Conservation (phyloP, 805 yeast species). For the Deakozyma indianensis region DNA sequence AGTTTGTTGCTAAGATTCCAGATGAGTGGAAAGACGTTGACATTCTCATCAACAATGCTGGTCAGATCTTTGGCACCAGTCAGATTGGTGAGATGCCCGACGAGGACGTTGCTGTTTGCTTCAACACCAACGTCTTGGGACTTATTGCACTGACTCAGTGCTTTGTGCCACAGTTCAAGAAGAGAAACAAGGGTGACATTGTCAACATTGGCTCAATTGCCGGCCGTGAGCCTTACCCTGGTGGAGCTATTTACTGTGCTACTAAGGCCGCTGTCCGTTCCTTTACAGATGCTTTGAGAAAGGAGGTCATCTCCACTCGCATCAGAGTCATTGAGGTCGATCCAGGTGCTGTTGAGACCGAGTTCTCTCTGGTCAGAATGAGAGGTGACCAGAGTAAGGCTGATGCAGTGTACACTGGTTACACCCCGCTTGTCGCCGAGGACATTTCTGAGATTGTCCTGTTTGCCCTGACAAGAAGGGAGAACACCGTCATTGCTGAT, state of each 20-base stretch:
- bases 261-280: constrained; percentile 49
- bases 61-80: constrained; percentile 62
- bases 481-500: constrained; percentile 66
- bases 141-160: constrained; percentile 74
- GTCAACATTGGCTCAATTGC: constrained; percentile 58
- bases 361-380: constrained; percentile 51
- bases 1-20: constrained; percentile 40
- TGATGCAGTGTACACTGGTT: constrained; percentile 48
- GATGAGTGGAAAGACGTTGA: constrained; percentile 41
- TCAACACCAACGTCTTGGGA: constrained; percentile 79
- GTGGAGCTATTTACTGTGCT: constrained; percentile 59
- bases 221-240: constrained; percentile 56
- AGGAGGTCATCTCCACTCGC: constrained; percentile 57
- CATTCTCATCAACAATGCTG: constrained; percentile 51
- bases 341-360: constrained; percentile 73
- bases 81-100: constrained; percentile 52
- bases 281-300: constrained; percentile 48
- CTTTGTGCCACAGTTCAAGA: constrained; percentile 54
- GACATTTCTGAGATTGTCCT: constrained; percentile 67
- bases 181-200: constrained; percentile 47
- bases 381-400: constrained; percentile 50
- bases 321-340: constrained; percentile 61
- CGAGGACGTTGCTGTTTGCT: constrained; percentile 61
- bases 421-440: constrained; percentile 55
- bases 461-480: constrained; percentile 51